Base-by-base conservation (phyloP, 1,139 yeast genomes). In the Saccharomycopsis crataegensis region DNA sequence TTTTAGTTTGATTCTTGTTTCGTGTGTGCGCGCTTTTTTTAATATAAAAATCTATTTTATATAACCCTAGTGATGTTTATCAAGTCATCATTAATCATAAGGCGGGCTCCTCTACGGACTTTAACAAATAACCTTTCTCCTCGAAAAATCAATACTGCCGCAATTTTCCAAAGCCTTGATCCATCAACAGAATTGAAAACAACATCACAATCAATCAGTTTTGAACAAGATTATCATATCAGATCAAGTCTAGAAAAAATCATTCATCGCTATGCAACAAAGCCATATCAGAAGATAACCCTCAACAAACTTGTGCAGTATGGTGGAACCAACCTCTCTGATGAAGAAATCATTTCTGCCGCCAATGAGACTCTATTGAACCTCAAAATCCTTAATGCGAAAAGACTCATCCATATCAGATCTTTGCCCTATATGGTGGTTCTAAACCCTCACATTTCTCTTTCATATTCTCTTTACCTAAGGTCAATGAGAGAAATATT, bases 391-490 rank as follows among this genome's bases (percentile, higher is more conserved):
- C 73, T 70, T 59, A 75, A 76, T 44, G 74, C 78, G 17, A 67
- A 68, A 44, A 64, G 96, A 58, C 67, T 90, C 17, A 75, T 77
- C 44, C 85, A 85, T 47, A 80, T 91, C 60, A 75, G 94, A 58
- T 74, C 77, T 49, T 71, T 91, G 52, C 96, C 96, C 0, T 91
- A 89, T 65, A 76, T 91, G 60, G 90, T 85, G 50, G 86, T 89
- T 48, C 70, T 91, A 58, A 91, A 91, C 64, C 96, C 97, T n/a
- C 80, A 88, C 62, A 84, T 91, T 53, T 85, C 94, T n/a, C 82
- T 80, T 61, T 84, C 87, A 22, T 88, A 89, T 70, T 76, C 80
- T 61, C 70, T 83, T 49, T 91, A 91, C 67, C 71, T 87, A 59
- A 75, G 79, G 57, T 84, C 96, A 6, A 77, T 90, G 72, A 76